These are phyloP conservation scores for Clarireedia monteithiana DNA, from an alignment of 2,329 filamentous ascomycete species.

Conservation along the genomic window DNA sequence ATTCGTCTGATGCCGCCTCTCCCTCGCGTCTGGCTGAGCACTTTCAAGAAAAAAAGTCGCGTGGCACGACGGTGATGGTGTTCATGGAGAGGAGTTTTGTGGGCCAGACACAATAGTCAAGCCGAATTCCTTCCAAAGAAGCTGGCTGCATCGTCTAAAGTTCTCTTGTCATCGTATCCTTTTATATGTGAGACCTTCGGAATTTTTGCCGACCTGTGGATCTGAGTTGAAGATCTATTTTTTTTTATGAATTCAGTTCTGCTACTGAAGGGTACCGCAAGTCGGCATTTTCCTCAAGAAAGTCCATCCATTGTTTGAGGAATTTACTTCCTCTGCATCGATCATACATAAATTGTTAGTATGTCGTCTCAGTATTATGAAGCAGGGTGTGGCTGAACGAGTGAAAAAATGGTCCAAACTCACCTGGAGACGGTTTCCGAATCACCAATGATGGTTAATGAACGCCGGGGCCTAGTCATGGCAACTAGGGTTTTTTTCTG, in stretches of 20 bases:
- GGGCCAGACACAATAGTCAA: neutral
- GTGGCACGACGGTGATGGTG: slow-evolving; percentile 12
- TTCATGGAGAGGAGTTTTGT: neutral
- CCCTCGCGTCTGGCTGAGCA: neutral
- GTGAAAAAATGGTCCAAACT: slow-evolving; percentile 34
- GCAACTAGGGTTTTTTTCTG: slow-evolving; percentile 54
- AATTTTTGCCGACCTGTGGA: no score
- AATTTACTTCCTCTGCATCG: slow-evolving; percentile 68
- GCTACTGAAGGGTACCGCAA: slow-evolving; percentile 72
- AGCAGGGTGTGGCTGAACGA: slow-evolving; percentile 1
- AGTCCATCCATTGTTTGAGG: slow-evolving; percentile 84
- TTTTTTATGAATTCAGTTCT: slow-evolving; percentile 19
- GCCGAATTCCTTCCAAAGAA: neutral
- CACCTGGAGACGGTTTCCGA: slow-evolving; percentile 77
- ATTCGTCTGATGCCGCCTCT: slow-evolving; percentile 21
- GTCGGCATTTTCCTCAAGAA: slow-evolving; percentile 83
- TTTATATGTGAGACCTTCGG: no score
- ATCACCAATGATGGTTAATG: slow-evolving; percentile 85
- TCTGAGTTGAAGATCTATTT: no score
- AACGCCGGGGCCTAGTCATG: slow-evolving; percentile 90
- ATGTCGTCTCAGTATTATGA: slow-evolving; percentile 12
- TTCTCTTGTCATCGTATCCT: no score
- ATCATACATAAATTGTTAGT: slow-evolving; percentile 23
- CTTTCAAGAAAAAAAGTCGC: slow-evolving; percentile 3
- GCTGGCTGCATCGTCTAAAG: no score